Conservation (phyloP, 2,329 filamentous ascomycete genomes). For the Pseudogymnoascus sp. region DNA sequence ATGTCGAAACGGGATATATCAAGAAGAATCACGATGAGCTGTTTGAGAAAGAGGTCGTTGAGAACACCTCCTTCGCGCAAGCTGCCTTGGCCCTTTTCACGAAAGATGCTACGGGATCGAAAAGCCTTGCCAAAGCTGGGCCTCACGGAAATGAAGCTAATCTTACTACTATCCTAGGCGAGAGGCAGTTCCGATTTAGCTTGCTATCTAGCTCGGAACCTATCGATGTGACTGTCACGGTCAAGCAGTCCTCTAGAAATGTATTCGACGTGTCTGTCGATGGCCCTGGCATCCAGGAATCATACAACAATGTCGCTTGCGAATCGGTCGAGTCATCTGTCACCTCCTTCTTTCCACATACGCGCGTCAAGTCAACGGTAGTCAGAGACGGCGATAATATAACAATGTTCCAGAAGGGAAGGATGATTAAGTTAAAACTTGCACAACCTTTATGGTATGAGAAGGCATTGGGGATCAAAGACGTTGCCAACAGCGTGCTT, state of each 20-base stretch:
- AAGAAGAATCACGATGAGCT: constrained; percentile 76
- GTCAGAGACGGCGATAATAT: constrained; percentile 55
- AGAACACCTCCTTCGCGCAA: constrained; percentile 74
- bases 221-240: constrained; percentile 17
- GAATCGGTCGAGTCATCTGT: constrained; percentile 42
- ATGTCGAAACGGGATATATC: constrained; percentile 95
- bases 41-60: constrained; percentile 55
- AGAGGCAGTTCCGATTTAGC: constrained; percentile 24
- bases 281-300: constrained; percentile 35
- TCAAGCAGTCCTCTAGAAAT: constrained; percentile 27
- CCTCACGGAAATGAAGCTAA: constrained; percentile 42
- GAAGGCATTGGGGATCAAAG: constrained; percentile 77
- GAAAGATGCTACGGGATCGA: constrained; percentile 31
- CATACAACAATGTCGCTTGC: constrained; percentile 36
- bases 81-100: constrained; percentile 70
- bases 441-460: constrained; percentile 69
- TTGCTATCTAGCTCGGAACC: not conserved
- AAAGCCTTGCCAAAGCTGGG: constrained; percentile 23
- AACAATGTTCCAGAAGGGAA: constrained; percentile 67
- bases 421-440: constrained; percentile 51
- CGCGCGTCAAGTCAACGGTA: constrained; percentile 71
- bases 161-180: constrained; percentile 36
- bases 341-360: constrained; percentile 72
- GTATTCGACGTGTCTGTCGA: constrained; percentile 38
- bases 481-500: constrained; percentile 71